Conservation (phyloP, 148 eudicot species). For the Rhododendron ferrugineum region DNA sequence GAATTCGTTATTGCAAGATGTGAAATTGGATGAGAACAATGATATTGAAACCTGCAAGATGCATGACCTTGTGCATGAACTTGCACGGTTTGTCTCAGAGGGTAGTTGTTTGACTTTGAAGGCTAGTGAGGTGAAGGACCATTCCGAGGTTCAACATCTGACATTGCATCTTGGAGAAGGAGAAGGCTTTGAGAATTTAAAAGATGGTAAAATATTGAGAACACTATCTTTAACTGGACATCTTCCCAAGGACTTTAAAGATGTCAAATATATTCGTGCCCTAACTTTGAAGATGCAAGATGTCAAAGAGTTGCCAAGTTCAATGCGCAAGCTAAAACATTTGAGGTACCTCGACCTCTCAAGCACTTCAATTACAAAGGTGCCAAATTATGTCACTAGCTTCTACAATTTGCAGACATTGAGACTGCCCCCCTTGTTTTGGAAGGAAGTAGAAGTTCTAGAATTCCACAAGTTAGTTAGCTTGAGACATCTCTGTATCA, state of each 20-base stretch:
- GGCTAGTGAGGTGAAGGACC: not conserved
- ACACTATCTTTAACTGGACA: not conserved
- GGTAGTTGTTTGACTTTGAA: not conserved
- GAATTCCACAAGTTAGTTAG: not conserved
- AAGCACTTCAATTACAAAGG: not conserved
- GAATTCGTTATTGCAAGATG: too few species aligned
- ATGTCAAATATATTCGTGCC: not conserved
- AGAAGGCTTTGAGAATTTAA: not conserved
- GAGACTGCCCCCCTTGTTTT: not conserved
- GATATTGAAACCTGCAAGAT: too few species aligned
- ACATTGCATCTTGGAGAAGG: not conserved
- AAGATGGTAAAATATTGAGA: not conserved
- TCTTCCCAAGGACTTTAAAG: not conserved
- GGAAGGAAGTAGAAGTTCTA: too few species aligned
- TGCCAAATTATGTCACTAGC: not conserved
- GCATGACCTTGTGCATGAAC: not conserved
- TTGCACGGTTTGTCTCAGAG: not conserved
- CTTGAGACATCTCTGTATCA: not conserved
- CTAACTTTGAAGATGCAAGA: not conserved
- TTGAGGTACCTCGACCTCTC: slow-evolving; percentile 1
- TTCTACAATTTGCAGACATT: slow-evolving; percentile 10
- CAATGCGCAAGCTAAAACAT: not conserved
- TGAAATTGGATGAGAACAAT: not conserved
- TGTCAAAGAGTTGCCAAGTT: not conserved
- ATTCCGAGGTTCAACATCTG: not conserved